These are phyloP conservation scores for Astrephomene gubernaculifera DNA, from an alignment of 139 green algal genomes.

Conservation along the genomic window DNA sequence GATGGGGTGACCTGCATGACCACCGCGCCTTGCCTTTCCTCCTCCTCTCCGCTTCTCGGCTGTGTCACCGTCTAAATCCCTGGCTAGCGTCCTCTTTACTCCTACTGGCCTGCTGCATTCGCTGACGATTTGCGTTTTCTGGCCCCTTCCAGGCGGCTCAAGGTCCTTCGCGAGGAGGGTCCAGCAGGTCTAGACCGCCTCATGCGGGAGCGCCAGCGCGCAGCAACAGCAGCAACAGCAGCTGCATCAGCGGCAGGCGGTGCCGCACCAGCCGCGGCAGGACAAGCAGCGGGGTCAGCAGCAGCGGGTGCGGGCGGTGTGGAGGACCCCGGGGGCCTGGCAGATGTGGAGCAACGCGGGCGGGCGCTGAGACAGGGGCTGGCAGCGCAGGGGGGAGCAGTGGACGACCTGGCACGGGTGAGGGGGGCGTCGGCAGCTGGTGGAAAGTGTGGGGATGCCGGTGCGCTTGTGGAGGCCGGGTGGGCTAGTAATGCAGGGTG, in stretches of 20 bases:
- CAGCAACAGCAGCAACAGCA: neutral
- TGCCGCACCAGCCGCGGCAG: neutral
- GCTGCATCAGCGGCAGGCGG: neutral
- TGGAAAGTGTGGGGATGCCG: neutral
- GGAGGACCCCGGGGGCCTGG: neutral
- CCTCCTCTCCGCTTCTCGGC: no score
- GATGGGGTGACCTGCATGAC: no score
- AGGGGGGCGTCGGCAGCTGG: neutral
- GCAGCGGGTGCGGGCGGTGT: neutral
- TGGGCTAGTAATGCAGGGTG: no score
- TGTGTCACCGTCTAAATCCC: no score
- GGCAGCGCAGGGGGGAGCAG: neutral
- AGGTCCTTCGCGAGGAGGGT: slow-evolving; percentile 7
- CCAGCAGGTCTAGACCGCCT: neutral
- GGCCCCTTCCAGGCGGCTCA: no score
- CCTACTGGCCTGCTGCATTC: no score
- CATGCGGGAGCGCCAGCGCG: neutral
- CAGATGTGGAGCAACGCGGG: slow-evolving; percentile 4
- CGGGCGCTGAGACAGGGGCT: neutral
- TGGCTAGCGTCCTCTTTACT: no score
- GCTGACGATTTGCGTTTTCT: no score
- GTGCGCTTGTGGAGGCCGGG: no score
- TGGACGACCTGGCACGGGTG: slow-evolving; percentile 25
- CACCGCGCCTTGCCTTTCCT: no score
- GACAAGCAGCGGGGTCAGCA: neutral